Evolutionary conservation across 164 flowering plant species (phyloP).

Genomic region (Umbilicus rupestris): DNA sequence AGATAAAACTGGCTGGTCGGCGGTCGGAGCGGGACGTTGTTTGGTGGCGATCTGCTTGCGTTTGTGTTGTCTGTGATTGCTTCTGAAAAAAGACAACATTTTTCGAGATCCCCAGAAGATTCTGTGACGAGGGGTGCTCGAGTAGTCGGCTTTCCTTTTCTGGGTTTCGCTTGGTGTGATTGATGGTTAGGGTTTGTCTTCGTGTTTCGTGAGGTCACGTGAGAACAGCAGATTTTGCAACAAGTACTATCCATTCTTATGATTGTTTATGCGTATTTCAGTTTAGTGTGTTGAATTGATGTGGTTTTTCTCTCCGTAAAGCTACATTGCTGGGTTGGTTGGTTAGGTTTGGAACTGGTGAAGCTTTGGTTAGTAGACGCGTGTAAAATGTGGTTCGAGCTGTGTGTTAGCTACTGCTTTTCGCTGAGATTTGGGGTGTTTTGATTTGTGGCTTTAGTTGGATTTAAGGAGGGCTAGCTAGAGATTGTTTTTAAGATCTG

Average conservation of each 20-base stretch:
- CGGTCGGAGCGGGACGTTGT: not conserved
- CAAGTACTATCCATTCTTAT: too few relatives aligned
- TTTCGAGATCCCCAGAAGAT: not conserved
- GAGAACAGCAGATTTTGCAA: too few relatives aligned
- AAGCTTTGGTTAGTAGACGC: not conserved
- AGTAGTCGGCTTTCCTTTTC: not conserved
- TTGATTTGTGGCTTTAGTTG: not conserved
- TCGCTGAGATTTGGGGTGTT: not conserved
- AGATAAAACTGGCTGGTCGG: not conserved
- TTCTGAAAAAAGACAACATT: not conserved
- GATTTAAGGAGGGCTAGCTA: too few relatives aligned
- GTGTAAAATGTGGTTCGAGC: not conserved
- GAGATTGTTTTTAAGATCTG: not conserved
- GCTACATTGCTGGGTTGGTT: not conserved
- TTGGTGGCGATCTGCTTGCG: constrained; percentile 3
- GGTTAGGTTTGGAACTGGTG: too few relatives aligned
- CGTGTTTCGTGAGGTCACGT: too few relatives aligned
- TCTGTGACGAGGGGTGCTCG: not conserved
- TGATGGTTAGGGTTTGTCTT: constrained; percentile 2
- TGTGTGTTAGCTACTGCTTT: not conserved
- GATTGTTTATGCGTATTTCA: too few relatives aligned
- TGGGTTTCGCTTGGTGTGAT: not conserved
- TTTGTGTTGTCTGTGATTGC: not conserved
- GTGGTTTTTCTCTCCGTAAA: too few relatives aligned
- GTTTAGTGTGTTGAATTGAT: too few relatives aligned